phyloP scores from a whole-genome alignment of 345 rosid genomes.

The Bretschneidera sinensis region DNA sequence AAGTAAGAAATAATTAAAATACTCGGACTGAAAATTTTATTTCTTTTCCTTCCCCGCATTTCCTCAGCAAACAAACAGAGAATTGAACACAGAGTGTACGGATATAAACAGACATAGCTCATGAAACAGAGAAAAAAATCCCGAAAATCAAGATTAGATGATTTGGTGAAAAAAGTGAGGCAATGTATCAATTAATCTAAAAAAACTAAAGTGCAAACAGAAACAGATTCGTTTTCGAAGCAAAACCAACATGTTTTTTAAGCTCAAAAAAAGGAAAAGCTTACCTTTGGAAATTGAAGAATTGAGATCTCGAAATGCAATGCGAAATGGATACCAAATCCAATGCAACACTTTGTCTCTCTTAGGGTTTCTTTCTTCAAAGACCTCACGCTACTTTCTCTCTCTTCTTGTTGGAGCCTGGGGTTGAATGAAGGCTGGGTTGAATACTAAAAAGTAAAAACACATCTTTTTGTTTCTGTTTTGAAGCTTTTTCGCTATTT shows the following conservation, averaged over 20 bases:
- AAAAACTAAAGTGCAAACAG: neutral
- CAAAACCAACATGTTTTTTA: neutral
- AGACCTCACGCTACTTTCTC: slow-evolving; percentile 20
- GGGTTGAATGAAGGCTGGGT: slow-evolving; percentile 20
- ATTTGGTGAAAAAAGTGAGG: neutral
- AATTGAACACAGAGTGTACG: neutral
- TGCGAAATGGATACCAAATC: slow-evolving; percentile 14
- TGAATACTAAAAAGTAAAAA: slow-evolving; percentile 6
- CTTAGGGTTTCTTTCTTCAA: slow-evolving; percentile 14
- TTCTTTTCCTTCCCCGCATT: too few species aligned
- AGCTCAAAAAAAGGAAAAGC: neutral
- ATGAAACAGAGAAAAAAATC: neutral
- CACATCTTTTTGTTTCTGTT: too few species aligned
- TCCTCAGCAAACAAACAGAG: slow-evolving; percentile 29
- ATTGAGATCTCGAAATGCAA: slow-evolving; percentile 38
- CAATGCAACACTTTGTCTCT: slow-evolving; percentile 8
- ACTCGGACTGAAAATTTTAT: too few species aligned
- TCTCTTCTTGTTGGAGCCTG: slow-evolving; percentile 11
- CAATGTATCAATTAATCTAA: slow-evolving; percentile 28
- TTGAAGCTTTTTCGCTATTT: neutral
- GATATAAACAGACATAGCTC: neutral
- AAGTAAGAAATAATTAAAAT: too few species aligned
- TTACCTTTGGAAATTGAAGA: slow-evolving; percentile 26
- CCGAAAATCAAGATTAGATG: slow-evolving; percentile 7
- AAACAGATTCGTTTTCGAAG: slow-evolving; percentile 15